Conservation (phyloP, 2,329 filamentous ascomycete genomes). For the Rhinocladiella similis region DNA sequence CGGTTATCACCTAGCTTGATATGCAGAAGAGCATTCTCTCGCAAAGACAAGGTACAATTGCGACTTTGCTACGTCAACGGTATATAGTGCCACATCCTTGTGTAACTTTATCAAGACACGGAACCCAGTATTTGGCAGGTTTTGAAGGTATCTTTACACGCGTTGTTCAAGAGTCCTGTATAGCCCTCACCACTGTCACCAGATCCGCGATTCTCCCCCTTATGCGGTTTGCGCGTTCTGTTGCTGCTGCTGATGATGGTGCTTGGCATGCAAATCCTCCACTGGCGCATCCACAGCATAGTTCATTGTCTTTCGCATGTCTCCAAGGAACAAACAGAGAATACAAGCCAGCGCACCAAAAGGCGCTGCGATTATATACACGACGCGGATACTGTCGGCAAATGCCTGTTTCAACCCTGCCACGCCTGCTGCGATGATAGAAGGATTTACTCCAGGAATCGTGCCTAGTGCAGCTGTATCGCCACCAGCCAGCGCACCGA, state of each 20-base stretch:
- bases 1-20: too few species aligned
- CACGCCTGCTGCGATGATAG: constrained; percentile 10
- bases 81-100: too few species aligned
- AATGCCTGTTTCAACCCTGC: constrained; percentile 21
- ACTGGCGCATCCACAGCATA: constrained; percentile 26
- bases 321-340: constrained; percentile 20
- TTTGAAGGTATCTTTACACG: too few species aligned
- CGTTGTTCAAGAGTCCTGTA: too few species aligned
- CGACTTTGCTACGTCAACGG: too few species aligned
- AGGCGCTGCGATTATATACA: constrained; percentile 24
- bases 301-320: constrained; percentile 27
- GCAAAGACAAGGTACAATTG: too few species aligned
- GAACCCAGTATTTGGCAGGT: too few species aligned
- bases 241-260: constrained; percentile 1
- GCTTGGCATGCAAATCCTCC: constrained; percentile 25
- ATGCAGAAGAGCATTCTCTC: too few species aligned
- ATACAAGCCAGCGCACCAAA: constrained; percentile 24
- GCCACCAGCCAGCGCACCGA: constrained; percentile 16
- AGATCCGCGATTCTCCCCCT: too few species aligned
- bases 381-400: constrained; percentile 22
- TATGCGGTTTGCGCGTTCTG: too few species aligned
- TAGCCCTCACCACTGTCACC: too few species aligned
- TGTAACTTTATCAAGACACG: too few species aligned
- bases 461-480: constrained; percentile 13
- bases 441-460: constrained; percentile 18